A percentile compares a stretch with the other conserved stretches of the same genome.
Evolutionary conservation across 768 basidiomycete species (phyloP).

Genomic region (Auriscalpium vulgare): DNA sequence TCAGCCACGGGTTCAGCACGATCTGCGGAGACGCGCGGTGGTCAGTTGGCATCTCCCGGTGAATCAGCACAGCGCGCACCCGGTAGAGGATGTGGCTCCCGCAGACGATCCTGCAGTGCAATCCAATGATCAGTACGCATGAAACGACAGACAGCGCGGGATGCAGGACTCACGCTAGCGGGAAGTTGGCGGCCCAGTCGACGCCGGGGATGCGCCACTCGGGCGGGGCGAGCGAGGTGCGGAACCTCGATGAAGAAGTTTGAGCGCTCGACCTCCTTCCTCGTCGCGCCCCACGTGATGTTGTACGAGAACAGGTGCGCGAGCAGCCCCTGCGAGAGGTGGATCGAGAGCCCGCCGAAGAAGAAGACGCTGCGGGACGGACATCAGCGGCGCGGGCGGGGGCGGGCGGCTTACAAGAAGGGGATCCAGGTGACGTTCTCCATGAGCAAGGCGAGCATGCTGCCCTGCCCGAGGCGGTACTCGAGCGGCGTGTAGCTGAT

Average conservation of each 20-base stretch:
- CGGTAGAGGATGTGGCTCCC: constrained; percentile 69
- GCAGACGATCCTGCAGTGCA: constrained; percentile 44
- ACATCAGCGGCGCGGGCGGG: constrained; percentile 7
- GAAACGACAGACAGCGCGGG: constrained; percentile 7
- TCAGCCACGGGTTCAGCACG: constrained; percentile 81
- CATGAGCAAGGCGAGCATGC: constrained; percentile 38
- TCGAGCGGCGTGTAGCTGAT: constrained; percentile 60
- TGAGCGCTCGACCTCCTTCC: constrained; percentile 80
- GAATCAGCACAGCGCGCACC: constrained; percentile 24
- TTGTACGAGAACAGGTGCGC: constrained; percentile 53
- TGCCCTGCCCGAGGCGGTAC: constrained; percentile 55
- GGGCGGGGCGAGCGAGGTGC: constrained; percentile 42
- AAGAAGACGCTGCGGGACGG: constrained; percentile 36
- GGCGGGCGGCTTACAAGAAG: constrained; percentile 60
- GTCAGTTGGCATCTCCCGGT: constrained; percentile 13
- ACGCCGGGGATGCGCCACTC: constrained; percentile 56
- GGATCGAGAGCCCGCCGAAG: constrained; percentile 50
- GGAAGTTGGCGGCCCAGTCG: constrained; percentile 72
- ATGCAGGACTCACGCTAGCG: constrained; percentile 61
- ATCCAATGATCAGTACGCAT: not conserved
- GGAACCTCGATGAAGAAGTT: constrained; percentile 92
- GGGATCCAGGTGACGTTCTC: constrained; percentile 62
- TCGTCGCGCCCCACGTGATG: constrained; percentile 50
- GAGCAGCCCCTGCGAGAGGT: constrained; percentile 43
- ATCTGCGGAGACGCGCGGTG: constrained; percentile 34